These are phyloP conservation scores for Alnus glutinosa DNA, from an alignment of 306 rosid genomes.

Conservation along the genomic window DNA sequence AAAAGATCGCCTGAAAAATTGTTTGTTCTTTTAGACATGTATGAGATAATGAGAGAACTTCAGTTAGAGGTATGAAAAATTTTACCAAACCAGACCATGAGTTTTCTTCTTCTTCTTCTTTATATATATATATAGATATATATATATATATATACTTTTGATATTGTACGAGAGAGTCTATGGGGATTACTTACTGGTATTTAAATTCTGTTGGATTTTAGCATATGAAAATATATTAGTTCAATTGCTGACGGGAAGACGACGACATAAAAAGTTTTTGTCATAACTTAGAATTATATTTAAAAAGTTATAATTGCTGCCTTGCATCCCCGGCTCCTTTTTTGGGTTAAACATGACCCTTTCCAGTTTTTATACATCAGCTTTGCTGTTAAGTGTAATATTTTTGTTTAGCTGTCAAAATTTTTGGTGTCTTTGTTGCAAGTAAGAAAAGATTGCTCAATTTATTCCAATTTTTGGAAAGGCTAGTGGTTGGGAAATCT, in stretches of 20 bases:
- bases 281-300: neutral
- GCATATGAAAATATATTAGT: neutral
- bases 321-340: neutral
- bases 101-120: neutral
- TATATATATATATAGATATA: no score
- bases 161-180: neutral
- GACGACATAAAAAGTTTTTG: neutral
- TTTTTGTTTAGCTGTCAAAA: neutral
- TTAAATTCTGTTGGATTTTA: neutral
- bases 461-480: no score
- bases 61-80: constrained; percentile 73
- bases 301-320: neutral
- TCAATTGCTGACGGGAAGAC: neutral
- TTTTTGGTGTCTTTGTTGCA: neutral
- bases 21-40: constrained; percentile 97
- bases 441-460: neutral
- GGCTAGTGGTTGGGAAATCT: neutral
- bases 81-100: constrained; percentile 8
- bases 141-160: neutral
- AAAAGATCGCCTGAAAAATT: constrained; percentile 98
- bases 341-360: neutral
- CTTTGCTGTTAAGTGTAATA: neutral
- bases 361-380: neutral
- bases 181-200: neutral
- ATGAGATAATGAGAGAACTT: constrained; percentile 95